These are phyloP conservation scores for Davidsoniella eucalypti DNA, from an alignment of 2,329 filamentous ascomycete genomes.

Conservation along the genomic window DNA sequence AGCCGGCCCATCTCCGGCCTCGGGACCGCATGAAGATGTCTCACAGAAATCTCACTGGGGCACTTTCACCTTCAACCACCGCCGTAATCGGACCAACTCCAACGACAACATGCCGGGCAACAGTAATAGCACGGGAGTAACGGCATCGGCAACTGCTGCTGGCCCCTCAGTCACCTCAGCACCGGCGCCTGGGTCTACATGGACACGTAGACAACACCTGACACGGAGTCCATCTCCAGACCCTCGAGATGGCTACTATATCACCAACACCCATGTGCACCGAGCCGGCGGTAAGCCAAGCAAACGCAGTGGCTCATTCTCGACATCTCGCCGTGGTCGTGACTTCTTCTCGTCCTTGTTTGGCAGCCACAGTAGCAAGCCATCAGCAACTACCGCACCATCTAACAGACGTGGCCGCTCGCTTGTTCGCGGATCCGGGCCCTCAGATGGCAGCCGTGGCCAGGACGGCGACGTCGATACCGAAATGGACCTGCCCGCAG, in stretches of 20 bases:
- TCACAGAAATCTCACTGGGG: slow-evolving; percentile 2
- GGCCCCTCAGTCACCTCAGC: too few species aligned
- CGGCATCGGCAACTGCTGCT: too few species aligned
- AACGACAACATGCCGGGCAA: neutral
- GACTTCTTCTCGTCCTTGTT: slow-evolving; percentile 10
- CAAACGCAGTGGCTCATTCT: too few species aligned
- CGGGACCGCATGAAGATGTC: neutral
- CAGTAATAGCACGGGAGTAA: neutral
- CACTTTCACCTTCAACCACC: slow-evolving; percentile 3
- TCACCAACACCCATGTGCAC: neutral
- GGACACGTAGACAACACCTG: too few species aligned
- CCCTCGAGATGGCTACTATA: slow-evolving; percentile 1
- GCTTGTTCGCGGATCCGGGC: neutral
- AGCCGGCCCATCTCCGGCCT: neutral
- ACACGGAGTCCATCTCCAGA: slow-evolving; percentile 4
- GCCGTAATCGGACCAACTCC: slow-evolving; percentile 1
- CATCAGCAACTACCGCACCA: neutral
- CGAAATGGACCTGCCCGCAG: neutral
- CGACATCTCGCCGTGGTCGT: neutral
- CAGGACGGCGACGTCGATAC: neutral
- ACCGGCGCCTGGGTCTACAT: too few species aligned
- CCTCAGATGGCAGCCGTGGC: neutral
- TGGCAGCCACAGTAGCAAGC: slow-evolving; percentile 4
- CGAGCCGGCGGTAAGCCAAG: neutral
- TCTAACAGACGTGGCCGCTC: slow-evolving; percentile 1